These are phyloP conservation scores for Chondrostereum purpureum DNA, from an alignment of 1,284 basidiomycete genomes.

Conservation along the genomic window DNA sequence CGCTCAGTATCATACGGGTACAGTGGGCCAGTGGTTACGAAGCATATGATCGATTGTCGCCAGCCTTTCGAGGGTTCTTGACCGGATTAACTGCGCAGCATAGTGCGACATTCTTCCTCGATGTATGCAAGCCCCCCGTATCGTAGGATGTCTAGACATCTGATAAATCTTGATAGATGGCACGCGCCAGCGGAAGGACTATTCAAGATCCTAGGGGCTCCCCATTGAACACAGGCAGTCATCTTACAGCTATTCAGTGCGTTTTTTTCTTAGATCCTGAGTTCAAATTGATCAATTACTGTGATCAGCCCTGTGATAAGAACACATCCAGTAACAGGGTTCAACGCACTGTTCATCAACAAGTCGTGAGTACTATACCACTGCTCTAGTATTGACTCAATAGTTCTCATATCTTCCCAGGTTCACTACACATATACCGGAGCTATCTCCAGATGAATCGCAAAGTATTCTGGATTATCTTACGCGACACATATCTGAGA, in stretches of 20 bases:
- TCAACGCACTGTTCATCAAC: constrained; percentile 64
- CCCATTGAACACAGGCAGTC: constrained; percentile 52
- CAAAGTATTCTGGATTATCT: constrained; percentile 44
- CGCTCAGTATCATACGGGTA: neutral
- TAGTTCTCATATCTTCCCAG: constrained; percentile 16
- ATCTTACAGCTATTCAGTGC: constrained; percentile 51
- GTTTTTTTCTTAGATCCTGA: constrained; percentile 13
- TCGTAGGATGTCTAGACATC: constrained; percentile 8
- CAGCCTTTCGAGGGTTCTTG: constrained; percentile 47
- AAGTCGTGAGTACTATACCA: constrained; percentile 31
- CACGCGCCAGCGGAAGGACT: constrained; percentile 19
- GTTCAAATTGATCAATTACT: constrained; percentile 5
- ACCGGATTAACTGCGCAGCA: constrained; percentile 58
- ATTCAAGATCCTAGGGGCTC: constrained; percentile 43
- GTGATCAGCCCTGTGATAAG: constrained; percentile 43
- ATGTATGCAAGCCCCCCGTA: too few species aligned
- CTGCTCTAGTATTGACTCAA: too few species aligned
- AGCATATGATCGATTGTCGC: constrained; percentile 58
- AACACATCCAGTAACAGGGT: constrained; percentile 60
- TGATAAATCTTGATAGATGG: constrained; percentile 18
- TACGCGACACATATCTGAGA: constrained; percentile 40
- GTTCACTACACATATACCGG: constrained; percentile 61
- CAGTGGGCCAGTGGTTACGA: constrained; percentile 41
- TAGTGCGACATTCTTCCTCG: constrained; percentile 45
- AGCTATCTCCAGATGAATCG: constrained; percentile 54